Evolutionary conservation across 345 rosid species (phyloP), one percentile per base, ranked within the genome.

Genomic region (Turritis glabra): DNA sequence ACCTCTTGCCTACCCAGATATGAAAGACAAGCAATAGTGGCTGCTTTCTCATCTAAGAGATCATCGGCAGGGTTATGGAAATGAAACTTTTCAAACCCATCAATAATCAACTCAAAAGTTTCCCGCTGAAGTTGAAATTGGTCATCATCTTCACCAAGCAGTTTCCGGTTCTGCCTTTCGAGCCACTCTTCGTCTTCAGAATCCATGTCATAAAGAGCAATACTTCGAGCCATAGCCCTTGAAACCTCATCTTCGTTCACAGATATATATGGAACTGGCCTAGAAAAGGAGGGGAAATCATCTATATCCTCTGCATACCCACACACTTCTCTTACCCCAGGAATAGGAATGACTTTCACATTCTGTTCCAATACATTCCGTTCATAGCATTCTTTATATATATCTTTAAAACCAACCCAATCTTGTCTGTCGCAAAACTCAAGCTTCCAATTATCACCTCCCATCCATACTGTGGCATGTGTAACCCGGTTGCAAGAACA

Each of bases 171-270:
- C 64, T 84, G 82, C 33, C 79, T 85, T 64, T 72, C 77, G 14
- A 96, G 81, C 99, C 99, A 96, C 59, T 81, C 88, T 77, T 89
- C 97, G 82, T 96, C 99, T 80, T 90, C 98, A 56, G 86, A 87
- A 74, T 96, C 98, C 92, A 92, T 84, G 79, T 96, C 99, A 74
- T 96, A 92, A 56, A 65, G 84, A 37, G 95, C 90, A 26, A 73
- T 68, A 72, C 76, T 87, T 76, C 77, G 87, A 8, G 85, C 82
- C 84, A 96, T 50, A 66, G 90, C 91, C 81, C 99, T 92, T 17
- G 93, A 84, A 37, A 90, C 81, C 83, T 96, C 98, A 79, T 90
- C 90, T 33, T 68, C 84, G 44, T 51, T 78, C 18, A 83, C 53
- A 44, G 85, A 82, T 48, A 96, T 88, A 73, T 92, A 96, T 0